Evolutionary conservation across 768 basidiomycete genomes (phyloP), one percentile per base, ranked within the genome.

Genomic region (Termitomyces sp.): DNA sequence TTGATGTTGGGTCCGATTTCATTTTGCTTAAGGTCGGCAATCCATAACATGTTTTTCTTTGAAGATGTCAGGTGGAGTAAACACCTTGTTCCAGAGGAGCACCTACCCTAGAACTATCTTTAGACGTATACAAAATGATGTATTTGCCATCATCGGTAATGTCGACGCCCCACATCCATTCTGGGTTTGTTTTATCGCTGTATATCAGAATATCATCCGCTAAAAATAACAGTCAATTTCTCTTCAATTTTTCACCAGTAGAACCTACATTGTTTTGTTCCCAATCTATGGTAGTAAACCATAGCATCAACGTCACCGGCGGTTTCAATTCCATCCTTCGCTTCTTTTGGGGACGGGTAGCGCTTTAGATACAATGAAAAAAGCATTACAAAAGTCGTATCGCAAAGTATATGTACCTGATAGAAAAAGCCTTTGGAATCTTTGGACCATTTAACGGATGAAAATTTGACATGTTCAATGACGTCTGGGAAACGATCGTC

Each of bases 381-480:
- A 38, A 38, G 17, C 27, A 47, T 11, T 41, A 45, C 9, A 5
- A 65, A 69, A 21, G 7, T 43, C 29, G 4, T 21, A 47, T 47
- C 17, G 49, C 32, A 14, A 46, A 45, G 19, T 11, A 41, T 31
- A 57, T 59, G 19, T 61, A 77, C 77, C 76, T 92, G 90, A 68
- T 94, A 94, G 72, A 93, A 90, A 71, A 93, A 91, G 1, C 92
- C 91, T 59, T 84, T 85, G 54, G 83, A 86, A 69, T 92, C 89
- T 54, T 83, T 82, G 4, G 85, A 85, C 92, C 91, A 93, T 27
- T 76, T 74, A 42, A 92, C 77, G 11, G 75, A 70, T 0, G 86
- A 87, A 70, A 90, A 92, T 68, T 93, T 93, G 60, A 90, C 87
- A 65, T 82, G 87, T 54, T 85, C 80, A 53, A 92, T 71, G 58